Evolutionary conservation across 257 asterid genomes (phyloP).

Genomic region (Rhazya stricta): DNA sequence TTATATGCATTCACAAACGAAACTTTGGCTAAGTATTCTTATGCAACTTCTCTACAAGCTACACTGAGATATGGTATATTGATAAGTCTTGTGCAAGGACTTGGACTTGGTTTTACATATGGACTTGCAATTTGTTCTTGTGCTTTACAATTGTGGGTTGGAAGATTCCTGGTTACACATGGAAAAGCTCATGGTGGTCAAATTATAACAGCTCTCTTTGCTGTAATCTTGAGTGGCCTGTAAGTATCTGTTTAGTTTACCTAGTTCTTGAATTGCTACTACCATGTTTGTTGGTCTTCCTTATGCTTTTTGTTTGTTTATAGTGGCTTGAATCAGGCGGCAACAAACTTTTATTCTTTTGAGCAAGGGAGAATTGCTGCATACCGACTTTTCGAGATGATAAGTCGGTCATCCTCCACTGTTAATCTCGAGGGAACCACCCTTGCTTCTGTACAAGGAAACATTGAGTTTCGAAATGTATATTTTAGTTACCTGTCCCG

Average conservation of each 20-base stretch:
- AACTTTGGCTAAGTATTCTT: conserved; percentile 94
- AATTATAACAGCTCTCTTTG: conserved; percentile 83
- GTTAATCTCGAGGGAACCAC: conserved; percentile 76
- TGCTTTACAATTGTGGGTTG: conserved; percentile 99
- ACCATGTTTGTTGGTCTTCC: neutral
- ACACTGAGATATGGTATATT: conserved; percentile 95
- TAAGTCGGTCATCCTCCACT: conserved; percentile 79
- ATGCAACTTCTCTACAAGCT: conserved; percentile 98
- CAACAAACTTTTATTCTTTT: conserved; percentile 95
- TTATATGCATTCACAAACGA: conserved; percentile 91
- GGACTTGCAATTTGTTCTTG: conserved; percentile 99
- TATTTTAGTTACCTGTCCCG: conserved; percentile 97
- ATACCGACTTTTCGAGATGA: conserved; percentile 95
- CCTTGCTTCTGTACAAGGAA: conserved; percentile 89
- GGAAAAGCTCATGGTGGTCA: conserved; percentile 92
- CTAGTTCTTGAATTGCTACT: conserved; percentile 19
- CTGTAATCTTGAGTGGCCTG: conserved; percentile 99
- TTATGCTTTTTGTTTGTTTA: conserved; percentile 21
- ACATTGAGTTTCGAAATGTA: conserved; percentile 96
- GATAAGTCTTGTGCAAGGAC: conserved; percentile 99
- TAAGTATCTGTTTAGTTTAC: conserved; percentile 42
- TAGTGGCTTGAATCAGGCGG: conserved; percentile 99
- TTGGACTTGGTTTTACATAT: conserved; percentile 98
- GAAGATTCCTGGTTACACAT: conserved; percentile 72
- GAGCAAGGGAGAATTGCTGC: conserved; percentile 99